Percentiles rank a stretch among this genome's conserved stretches.
Conservation (phyloP, 139 green algal species). For the Tetratostichococcus sp. region DNA sequence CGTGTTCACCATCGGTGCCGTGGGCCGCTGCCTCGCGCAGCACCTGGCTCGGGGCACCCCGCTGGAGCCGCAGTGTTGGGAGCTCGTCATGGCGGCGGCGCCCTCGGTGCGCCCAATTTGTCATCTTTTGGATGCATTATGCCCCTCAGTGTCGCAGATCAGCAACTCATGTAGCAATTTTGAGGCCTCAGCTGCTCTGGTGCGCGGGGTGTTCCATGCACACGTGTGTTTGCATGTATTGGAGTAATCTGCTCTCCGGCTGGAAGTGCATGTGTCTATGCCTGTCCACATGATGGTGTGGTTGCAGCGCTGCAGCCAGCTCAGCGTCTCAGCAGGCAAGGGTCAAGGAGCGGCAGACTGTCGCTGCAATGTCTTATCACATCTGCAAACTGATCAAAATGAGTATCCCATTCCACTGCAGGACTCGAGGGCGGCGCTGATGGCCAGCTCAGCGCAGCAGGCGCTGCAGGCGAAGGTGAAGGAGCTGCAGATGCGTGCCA, state of each 20-base stretch:
- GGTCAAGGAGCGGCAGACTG: too few species aligned
- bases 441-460: constrained; percentile 20
- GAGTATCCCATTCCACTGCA: constrained; percentile 26
- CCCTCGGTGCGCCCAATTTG: constrained; percentile 54
- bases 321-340: too few species aligned
- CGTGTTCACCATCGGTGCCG: constrained; percentile 43
- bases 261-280: too few species aligned
- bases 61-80: constrained; percentile 36
- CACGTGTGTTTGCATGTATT: too few species aligned
- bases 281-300: too few species aligned
- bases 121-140: too few species aligned
- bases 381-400: constrained; percentile 2
- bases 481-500: constrained; percentile 27
- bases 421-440: constrained; percentile 46
- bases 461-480: constrained; percentile 11
- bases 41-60: constrained; percentile 35
- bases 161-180: too few species aligned
- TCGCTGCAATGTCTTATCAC: not conserved
- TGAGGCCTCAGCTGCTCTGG: too few species aligned
- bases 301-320: too few species aligned
- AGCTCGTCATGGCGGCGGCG: constrained; percentile 66
- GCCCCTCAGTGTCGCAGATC: too few species aligned
- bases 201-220: too few species aligned
- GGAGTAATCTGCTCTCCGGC: too few species aligned
- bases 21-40: constrained; percentile 71